These are phyloP conservation scores for Apiospora rasikravindrae DNA, from an alignment of 2,329 filamentous ascomycete species.

Conservation along the genomic window DNA sequence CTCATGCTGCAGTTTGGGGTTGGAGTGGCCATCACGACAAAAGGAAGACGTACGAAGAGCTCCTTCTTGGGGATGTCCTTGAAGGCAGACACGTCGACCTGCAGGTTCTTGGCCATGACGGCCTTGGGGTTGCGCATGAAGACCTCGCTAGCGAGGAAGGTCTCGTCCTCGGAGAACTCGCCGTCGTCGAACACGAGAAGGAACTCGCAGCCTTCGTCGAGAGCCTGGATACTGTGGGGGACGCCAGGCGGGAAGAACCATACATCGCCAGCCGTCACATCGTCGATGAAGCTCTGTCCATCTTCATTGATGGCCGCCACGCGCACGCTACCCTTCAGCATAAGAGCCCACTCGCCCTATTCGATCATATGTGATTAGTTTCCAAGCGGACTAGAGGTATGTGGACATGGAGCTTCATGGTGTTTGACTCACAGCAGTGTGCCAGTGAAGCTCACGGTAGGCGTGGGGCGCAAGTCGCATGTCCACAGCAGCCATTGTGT, in stretches of 20 bases:
- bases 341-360: conserved; percentile 46
- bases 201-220: conserved; percentile 62
- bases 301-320: conserved; percentile 58
- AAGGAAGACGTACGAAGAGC: conserved; percentile 45
- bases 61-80: conserved; percentile 52
- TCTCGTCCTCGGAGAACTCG: conserved; percentile 62
- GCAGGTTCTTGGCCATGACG: conserved; percentile 61
- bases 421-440: conserved; percentile 45
- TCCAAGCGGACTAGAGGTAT: too few relatives aligned
- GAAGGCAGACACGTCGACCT: conserved; percentile 52
- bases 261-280: conserved; percentile 55
- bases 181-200: conserved; percentile 66
- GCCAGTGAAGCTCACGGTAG: conserved; percentile 70
- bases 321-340: conserved; percentile 59
- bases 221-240: conserved; percentile 59
- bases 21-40: too few relatives aligned
- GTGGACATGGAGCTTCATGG: too few relatives aligned
- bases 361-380: neutral
- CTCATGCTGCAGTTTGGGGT: too few relatives aligned
- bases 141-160: conserved; percentile 62
- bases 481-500: conserved; percentile 61
- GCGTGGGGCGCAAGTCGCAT: conserved; percentile 62
- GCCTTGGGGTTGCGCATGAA: conserved; percentile 56
- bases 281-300: conserved; percentile 53
- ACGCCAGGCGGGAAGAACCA: conserved; percentile 59